Base-by-base conservation (phyloP, 83 land plant species). In the Diphasiastrum complanatum region DNA sequence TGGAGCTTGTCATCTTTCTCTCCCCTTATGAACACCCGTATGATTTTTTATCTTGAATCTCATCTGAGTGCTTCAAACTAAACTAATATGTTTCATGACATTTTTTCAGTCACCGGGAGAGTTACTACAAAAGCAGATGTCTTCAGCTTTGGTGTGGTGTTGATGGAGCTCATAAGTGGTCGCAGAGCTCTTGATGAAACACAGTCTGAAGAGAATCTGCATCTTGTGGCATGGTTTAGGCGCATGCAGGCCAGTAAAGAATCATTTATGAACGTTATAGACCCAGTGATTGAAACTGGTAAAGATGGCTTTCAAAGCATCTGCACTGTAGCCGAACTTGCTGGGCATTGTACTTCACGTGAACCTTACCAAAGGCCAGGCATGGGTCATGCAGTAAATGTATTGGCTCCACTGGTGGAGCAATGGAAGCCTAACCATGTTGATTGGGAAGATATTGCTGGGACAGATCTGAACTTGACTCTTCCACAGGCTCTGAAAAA, bases 51-150 rank as follows among this genome's bases (percentile, higher is more conserved):
- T n/a, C n/a, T n/a, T n/a, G n/a, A n/a, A n/a, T n/a, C n/a, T n/a
- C n/a, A n/a, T n/a, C n/a, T n/a, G n/a, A n/a, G n/a, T n/a, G n/a
- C n/a, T n/a, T n/a, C n/a, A n/a, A n/a, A n/a, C n/a, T n/a, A n/a
- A n/a, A n/a, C n/a, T 41, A 18, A 14, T n/a, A n/a, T n/a, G n/a
- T n/a, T n/a, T n/a, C n/a, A 41, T 41, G 45, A 41, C 45, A n/a
- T n/a, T n/a, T n/a, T n/a, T n/a, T n/a, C n/a, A 41, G 45, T 41
- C n/a, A 41, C 45, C n/a, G 45, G 45, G n/a, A 41, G 45, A 41
- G 45, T 41, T 14, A 41, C 45, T 1, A 41, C 45, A 14, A 41
- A 41, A 18, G 12, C 45, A 41, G 45, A 41, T 41, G 45, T 41
- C n/a, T 41, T 41, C 45, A 41, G 45, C 45, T 41, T 41, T 41